phyloP scores from a whole-genome alignment of 1,139 yeast species.

The Taphrina wiesneri region DNA sequence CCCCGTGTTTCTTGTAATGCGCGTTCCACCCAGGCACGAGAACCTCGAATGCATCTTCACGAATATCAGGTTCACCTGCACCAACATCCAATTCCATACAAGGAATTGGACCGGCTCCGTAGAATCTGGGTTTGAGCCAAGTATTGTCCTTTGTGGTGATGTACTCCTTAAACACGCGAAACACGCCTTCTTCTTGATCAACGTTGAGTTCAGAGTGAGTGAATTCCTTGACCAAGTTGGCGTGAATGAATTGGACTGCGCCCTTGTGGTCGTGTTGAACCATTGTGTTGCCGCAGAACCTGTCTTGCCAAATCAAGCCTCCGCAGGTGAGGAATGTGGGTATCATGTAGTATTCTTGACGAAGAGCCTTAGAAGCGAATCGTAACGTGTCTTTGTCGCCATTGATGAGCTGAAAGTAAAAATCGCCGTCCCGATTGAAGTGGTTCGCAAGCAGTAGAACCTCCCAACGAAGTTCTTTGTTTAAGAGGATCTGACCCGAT shows the following conservation, averaged over 20 bases:
- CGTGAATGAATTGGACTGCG: constrained; percentile 28
- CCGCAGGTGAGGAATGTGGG: constrained; percentile 30
- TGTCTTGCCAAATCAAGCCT: constrained; percentile 34
- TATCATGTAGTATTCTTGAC: constrained; percentile 32
- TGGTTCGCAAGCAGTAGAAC: constrained; percentile 32
- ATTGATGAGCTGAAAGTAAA: constrained; percentile 32
- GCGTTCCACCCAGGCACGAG: constrained; percentile 34
- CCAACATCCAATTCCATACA: constrained; percentile 33
- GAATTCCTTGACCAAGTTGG: constrained; percentile 34
- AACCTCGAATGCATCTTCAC: constrained; percentile 27
- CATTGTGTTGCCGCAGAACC: constrained; percentile 34
- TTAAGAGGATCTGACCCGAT: constrained; percentile 30
- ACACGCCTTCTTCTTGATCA: constrained; percentile 34
- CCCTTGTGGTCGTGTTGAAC: constrained; percentile 33
- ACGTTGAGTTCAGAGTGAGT: constrained; percentile 16
- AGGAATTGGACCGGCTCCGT: constrained; percentile 23
- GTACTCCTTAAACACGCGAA: constrained; percentile 29
- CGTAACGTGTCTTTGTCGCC: constrained; percentile 34
- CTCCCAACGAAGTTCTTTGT: constrained; percentile 27
- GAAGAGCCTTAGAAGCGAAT: constrained; percentile 30
- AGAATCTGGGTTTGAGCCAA: constrained; percentile 31
- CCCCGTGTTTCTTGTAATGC: constrained; percentile 33
- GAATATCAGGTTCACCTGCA: constrained; percentile 29
- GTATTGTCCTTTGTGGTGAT: constrained; percentile 28
- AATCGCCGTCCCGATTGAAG: constrained; percentile 30